Conservation (phyloP, 1,284 basidiomycete genomes). For the Boletellus deceptivus region DNA sequence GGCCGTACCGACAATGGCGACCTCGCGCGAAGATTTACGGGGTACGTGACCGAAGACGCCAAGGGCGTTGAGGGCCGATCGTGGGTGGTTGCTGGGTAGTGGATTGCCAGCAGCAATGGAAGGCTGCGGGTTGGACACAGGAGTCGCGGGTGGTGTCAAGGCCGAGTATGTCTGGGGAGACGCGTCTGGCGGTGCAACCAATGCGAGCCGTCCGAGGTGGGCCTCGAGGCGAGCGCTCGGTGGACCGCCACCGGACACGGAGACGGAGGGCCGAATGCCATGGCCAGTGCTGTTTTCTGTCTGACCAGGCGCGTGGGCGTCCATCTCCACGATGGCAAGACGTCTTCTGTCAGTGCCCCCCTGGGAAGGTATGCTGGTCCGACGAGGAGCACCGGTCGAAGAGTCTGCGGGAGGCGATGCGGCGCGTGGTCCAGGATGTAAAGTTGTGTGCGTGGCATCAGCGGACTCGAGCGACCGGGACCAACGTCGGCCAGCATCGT, state of each 20-base stretch:
- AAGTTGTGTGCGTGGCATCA: constrained; percentile 14
- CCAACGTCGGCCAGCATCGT: constrained; percentile 11
- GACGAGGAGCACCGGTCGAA: constrained; percentile 29
- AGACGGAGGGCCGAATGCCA: constrained; percentile 23
- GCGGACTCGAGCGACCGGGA: constrained; percentile 37
- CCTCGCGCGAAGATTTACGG: constrained; percentile 50
- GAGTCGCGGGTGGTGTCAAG: constrained; percentile 50
- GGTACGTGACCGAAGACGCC: constrained; percentile 22
- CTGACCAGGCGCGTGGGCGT: constrained; percentile 24
- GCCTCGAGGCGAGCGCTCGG: constrained; percentile 38
- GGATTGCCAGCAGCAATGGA: constrained; percentile 21
- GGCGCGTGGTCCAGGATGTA: constrained; percentile 23
- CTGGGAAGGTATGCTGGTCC: constrained; percentile 53
- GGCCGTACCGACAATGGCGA: constrained; percentile 54
- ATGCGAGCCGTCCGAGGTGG: constrained; percentile 52
- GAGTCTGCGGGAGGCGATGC: constrained; percentile 28
- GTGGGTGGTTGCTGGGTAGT: constrained; percentile 33
- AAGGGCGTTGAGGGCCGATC: constrained; percentile 47
- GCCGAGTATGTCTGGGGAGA: constrained; percentile 51
- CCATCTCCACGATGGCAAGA: constrained; percentile 64
- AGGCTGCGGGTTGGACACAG: constrained; percentile 27
- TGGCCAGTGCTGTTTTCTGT: constrained; percentile 29
- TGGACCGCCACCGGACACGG: constrained; percentile 29
- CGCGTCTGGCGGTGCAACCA: constrained; percentile 67
- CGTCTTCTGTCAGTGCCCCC: constrained; percentile 62